Percentiles rank a stretch among this genome's conserved stretches.
These are phyloP conservation scores for Thielaviopsis populi DNA, from an alignment of 2,329 filamentous ascomycete species.

Conservation along the genomic window DNA sequence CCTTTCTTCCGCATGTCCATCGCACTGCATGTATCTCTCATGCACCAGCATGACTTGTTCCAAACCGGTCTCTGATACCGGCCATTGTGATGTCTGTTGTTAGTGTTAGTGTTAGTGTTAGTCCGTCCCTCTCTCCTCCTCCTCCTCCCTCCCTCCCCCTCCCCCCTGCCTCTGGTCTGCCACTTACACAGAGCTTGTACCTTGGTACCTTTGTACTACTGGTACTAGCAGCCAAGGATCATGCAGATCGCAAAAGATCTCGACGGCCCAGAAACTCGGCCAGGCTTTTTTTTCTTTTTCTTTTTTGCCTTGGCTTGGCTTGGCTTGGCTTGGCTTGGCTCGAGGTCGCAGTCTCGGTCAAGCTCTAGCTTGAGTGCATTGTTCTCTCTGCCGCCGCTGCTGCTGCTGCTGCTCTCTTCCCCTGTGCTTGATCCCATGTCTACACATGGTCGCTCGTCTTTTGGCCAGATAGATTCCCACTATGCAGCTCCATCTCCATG, in stretches of 20 bases:
- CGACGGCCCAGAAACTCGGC: not conserved
- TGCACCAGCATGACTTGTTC: not conserved
- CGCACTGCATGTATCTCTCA: not conserved
- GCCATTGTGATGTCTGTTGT: not conserved
- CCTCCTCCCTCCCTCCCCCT: not conserved
- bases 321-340: too few relatives aligned
- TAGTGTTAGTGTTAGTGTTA: too few relatives aligned
- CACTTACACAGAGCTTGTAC: not conserved
- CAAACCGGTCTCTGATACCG: not conserved
- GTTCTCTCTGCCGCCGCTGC: not conserved
- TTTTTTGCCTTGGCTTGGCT: too few relatives aligned
- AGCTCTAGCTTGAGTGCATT: not conserved
- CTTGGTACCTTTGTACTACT: not conserved
- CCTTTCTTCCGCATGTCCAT: not conserved
- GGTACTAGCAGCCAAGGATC: not conserved
- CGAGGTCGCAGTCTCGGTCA: too few relatives aligned
- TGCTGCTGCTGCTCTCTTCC: not conserved
- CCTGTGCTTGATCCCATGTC: not conserved
- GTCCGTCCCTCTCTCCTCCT: not conserved
- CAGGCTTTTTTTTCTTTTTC: not conserved
- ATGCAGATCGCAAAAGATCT: not conserved
- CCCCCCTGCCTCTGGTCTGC: not conserved
- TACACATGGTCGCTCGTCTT: not conserved
- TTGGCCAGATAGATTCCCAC: too few relatives aligned
- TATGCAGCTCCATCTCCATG: too few relatives aligned